A percentile compares a stretch with the other conserved stretches of the same genome.
Evolutionary conservation across 1,139 yeast species (phyloP).

Genomic region (Protomyces arabidopsidicola): DNA sequence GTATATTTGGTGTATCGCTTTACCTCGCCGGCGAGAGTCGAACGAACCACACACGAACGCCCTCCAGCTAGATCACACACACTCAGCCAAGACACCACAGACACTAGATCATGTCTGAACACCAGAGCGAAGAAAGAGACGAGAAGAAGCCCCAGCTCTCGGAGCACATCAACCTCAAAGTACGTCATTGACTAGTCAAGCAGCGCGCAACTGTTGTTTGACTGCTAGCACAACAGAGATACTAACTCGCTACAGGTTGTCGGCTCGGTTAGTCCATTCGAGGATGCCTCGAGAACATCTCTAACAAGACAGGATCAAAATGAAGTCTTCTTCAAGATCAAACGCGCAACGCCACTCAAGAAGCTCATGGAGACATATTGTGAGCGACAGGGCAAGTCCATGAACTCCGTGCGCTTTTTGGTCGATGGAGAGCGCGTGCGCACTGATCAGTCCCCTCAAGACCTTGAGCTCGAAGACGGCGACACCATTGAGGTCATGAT

Average conservation of each 20-base stretch:
- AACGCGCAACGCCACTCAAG: conserved; percentile 83
- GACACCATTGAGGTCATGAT: conserved; percentile 98
- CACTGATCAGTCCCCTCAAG: conserved; percentile 87
- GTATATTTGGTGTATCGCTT: not conserved
- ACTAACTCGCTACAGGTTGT: not conserved
- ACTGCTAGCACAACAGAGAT: not conserved
- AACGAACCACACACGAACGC: not conserved
- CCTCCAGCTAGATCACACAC: not conserved
- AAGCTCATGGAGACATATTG: conserved; percentile 98
- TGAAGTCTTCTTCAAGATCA: conserved; percentile 93
- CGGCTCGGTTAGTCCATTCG: not conserved
- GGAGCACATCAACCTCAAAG: conserved; percentile 24
- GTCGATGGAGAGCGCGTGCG: conserved; percentile 89
- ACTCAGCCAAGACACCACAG: not conserved
- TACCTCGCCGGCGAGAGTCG: not conserved
- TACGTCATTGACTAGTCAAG: not conserved
- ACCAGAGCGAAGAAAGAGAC: conserved; percentile 16
- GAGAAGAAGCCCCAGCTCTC: conserved; percentile 25
- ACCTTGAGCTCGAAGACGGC: conserved; percentile 85
- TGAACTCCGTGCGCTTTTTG: conserved; percentile 76
- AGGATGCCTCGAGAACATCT: not conserved
- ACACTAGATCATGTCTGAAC: not conserved
- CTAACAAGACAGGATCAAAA: conserved; percentile 45
- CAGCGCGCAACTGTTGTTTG: not conserved
- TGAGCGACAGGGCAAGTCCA: conserved; percentile 90